These are phyloP conservation scores for Talaromyces proteolyticus DNA, from an alignment of 495 filamentous ascomycete genomes.

Conservation along the genomic window DNA sequence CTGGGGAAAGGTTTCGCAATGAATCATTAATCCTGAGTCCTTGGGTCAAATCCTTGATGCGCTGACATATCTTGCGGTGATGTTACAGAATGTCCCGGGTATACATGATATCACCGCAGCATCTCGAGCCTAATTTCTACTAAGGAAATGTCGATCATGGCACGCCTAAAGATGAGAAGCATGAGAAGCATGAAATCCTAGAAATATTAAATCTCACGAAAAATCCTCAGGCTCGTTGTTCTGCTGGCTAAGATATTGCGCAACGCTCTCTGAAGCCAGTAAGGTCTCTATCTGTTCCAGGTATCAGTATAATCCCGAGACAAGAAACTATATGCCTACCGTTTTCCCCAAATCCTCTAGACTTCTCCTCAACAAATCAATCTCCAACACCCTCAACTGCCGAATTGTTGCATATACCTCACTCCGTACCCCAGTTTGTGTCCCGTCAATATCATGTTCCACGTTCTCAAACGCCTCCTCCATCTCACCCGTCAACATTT, in stretches of 20 bases:
- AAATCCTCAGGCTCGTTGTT: conserved; percentile 40
- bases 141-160: too few species aligned
- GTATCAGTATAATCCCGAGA: neutral
- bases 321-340: conserved; percentile 37
- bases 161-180: neutral
- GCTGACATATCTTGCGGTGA: too few species aligned
- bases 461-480: conserved; percentile 30
- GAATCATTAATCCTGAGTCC: too few species aligned
- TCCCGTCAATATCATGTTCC: conserved; percentile 19
- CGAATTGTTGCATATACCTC: conserved; percentile 33
- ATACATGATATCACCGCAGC: too few species aligned
- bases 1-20: too few species aligned
- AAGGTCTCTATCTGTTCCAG: conserved; percentile 33
- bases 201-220: conserved; percentile 22
- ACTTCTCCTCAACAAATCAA: conserved; percentile 46
- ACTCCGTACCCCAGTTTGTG: conserved; percentile 24
- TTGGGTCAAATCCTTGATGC: too few species aligned
- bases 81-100: too few species aligned
- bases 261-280: conserved; percentile 36
- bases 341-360: conserved; percentile 50
- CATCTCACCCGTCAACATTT: conserved; percentile 37
- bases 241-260: conserved; percentile 34
- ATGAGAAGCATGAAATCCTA: conserved; percentile 1
- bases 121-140: too few species aligned
- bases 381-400: conserved; percentile 54